Conservation (phyloP, 371 early-diverging fungal species). For the Mucor mucedo region DNA sequence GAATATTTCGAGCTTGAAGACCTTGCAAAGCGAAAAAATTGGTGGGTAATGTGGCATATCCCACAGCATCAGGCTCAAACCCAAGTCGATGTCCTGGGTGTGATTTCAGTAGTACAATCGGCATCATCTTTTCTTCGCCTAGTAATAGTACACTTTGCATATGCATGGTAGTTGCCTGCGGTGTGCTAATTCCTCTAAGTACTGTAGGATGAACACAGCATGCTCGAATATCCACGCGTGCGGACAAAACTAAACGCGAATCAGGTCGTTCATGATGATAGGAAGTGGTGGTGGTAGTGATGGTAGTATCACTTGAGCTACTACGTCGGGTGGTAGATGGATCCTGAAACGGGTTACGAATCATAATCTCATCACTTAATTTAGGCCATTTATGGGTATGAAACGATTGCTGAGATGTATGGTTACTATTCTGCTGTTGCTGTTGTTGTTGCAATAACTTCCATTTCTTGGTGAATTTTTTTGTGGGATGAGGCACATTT, state of each 20-base stretch:
- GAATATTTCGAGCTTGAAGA: slow-evolving; percentile 40
- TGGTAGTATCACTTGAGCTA: slow-evolving; percentile 1
- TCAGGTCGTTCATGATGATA: slow-evolving; percentile 13
- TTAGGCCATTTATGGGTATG: slow-evolving; percentile 33
- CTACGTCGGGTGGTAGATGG: neutral
- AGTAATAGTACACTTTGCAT: slow-evolving; percentile 49
- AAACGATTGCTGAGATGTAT: slow-evolving; percentile 6
- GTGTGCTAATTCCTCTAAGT: slow-evolving; percentile 40
- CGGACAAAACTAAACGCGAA: slow-evolving; percentile 39
- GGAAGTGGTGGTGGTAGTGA: slow-evolving; percentile 7
- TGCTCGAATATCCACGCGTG: slow-evolving; percentile 31
- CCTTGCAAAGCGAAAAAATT: slow-evolving; percentile 43
- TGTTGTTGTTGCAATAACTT: slow-evolving; percentile 5
- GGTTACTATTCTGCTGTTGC: neutral
- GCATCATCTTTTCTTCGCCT: slow-evolving; percentile 52
- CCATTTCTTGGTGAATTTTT: slow-evolving; percentile 5
- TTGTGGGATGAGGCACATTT: neutral
- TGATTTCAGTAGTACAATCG: slow-evolving; percentile 44
- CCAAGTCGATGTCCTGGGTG: slow-evolving; percentile 50
- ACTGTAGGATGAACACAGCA: slow-evolving; percentile 59
- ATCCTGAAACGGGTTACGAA: slow-evolving; percentile 28
- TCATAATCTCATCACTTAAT: slow-evolving; percentile 44
- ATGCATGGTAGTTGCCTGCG: slow-evolving; percentile 46
- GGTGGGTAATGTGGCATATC: slow-evolving; percentile 46
- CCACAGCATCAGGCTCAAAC: slow-evolving; percentile 56